A percentile compares a stretch with the other conserved stretches of the same genome.
Evolutionary conservation across 2,329 filamentous ascomycete species (phyloP).

Genomic region (Ambrosiella cleistominuta): DNA sequence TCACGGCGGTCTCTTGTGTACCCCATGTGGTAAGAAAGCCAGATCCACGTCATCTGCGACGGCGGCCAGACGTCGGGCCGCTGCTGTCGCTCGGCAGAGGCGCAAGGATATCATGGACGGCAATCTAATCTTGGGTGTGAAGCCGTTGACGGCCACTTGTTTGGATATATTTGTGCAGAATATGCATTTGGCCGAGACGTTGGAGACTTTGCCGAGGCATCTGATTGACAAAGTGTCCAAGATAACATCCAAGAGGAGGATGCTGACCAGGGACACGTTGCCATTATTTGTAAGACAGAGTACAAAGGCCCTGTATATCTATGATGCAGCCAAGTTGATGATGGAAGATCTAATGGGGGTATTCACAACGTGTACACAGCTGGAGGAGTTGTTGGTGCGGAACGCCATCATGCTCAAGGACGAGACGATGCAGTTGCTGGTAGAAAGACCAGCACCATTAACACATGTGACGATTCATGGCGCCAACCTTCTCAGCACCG

Average conservation of each 20-base stretch:
- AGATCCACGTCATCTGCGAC: neutral
- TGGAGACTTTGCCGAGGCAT: slow-evolving; percentile 39
- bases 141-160: slow-evolving; percentile 47
- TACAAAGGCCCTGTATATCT: slow-evolving; percentile 34
- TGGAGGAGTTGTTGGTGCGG: slow-evolving; percentile 56
- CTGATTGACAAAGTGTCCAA: slow-evolving; percentile 42
- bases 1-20: slow-evolving; percentile 71
- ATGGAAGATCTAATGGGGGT: slow-evolving; percentile 65
- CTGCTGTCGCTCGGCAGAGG: slow-evolving; percentile 18
- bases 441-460: slow-evolving; percentile 52
- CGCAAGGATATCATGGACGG: slow-evolving; percentile 80
- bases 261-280: slow-evolving; percentile 36
- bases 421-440: slow-evolving; percentile 60
- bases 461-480: slow-evolving; percentile 63
- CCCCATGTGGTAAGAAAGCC: slow-evolving; percentile 44
- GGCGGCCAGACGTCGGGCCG: slow-evolving; percentile 18
- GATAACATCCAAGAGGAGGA: slow-evolving; percentile 41
- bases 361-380: slow-evolving; percentile 53
- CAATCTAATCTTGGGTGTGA: slow-evolving; percentile 43
- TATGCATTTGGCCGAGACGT: slow-evolving; percentile 41
- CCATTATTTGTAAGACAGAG: slow-evolving; percentile 38
- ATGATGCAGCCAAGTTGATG: slow-evolving; percentile 46
- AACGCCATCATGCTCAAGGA: slow-evolving; percentile 91
- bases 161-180: slow-evolving; percentile 46
- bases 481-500: slow-evolving; percentile 64